Conservation (phyloP, 306 rosid genomes). For the Trichosanthes truncata region DNA sequence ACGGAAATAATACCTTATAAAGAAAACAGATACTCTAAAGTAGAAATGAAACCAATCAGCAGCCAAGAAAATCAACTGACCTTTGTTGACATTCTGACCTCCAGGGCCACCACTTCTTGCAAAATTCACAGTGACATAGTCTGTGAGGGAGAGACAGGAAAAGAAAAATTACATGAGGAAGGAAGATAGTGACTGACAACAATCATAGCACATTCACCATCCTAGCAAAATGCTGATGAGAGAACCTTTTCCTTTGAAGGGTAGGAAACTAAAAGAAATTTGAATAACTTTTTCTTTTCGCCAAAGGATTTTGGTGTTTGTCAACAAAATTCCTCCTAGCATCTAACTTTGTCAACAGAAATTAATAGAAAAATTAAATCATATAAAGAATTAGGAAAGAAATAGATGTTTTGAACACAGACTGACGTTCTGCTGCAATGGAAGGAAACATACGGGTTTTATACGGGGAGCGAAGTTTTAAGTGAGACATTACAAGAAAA, state of each 20-base stretch:
- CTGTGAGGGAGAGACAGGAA: constrained; percentile 24
- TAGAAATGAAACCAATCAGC: not conserved
- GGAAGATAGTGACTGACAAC: not conserved
- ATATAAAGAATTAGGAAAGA: not conserved
- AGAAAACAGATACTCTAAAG: not conserved
- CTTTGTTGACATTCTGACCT: constrained; percentile 93
- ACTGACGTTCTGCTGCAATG: not conserved
- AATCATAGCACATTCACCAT: not conserved
- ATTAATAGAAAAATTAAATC: not conserved
- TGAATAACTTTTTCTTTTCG: not conserved
- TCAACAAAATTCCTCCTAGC: not conserved
- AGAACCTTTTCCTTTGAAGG: not conserved
- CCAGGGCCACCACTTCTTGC: constrained; percentile 99
- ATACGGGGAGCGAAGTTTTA: not conserved
- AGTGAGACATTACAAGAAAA: not conserved
- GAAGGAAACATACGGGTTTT: no score
- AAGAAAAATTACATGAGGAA: not conserved
- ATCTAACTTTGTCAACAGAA: not conserved
- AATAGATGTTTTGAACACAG: not conserved
- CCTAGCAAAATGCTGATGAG: not conserved
- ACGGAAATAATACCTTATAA: not conserved
- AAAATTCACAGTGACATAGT: constrained; percentile 65
- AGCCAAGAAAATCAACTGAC: constrained; percentile 21
- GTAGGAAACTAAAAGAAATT: not conserved
- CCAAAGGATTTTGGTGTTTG: not conserved